Percentiles rank a stretch among this genome's conserved stretches.
Conservation (phyloP, 352 stramenopile species). For the Pythium rhizo-oryzae region DNA sequence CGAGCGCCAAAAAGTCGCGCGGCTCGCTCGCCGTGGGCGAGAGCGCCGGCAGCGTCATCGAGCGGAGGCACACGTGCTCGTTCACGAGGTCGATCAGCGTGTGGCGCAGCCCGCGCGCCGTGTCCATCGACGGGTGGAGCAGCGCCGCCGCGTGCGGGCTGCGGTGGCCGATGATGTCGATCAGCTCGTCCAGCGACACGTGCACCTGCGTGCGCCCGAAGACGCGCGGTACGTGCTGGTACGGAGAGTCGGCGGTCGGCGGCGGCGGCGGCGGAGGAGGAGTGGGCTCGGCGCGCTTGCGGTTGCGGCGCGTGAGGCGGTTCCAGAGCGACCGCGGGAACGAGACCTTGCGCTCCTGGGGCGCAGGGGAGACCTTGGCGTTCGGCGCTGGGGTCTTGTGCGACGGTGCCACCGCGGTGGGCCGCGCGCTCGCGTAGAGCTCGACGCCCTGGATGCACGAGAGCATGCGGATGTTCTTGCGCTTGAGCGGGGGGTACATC, state of each 20-base stretch:
- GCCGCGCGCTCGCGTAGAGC: slow-evolving; percentile 11
- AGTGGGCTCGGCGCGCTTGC: background rate
- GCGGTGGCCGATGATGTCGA: slow-evolving; percentile 25
- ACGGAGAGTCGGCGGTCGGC: background rate
- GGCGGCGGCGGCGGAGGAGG: background rate
- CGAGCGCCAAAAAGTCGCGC: slow-evolving; percentile 20
- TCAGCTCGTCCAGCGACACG: slow-evolving; percentile 21
- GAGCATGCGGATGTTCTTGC: slow-evolving; percentile 12
- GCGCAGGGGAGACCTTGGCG: too few species aligned
- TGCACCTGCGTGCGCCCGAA: slow-evolving; percentile 16
- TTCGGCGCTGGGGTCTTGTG: background rate
- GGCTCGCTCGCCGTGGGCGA: background rate
- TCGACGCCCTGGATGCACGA: slow-evolving; percentile 1
- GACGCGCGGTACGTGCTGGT: slow-evolving; percentile 12
- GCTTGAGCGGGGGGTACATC: slow-evolving; percentile 11
- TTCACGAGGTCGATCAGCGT: slow-evolving; percentile 24
- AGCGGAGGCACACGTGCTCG: slow-evolving; percentile 18
- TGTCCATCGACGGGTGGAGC: slow-evolving; percentile 17
- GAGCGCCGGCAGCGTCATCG: slow-evolving; percentile 10
- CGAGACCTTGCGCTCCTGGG: background rate
- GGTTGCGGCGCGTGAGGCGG: slow-evolving; percentile 3
- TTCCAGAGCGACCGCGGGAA: slow-evolving; percentile 21
- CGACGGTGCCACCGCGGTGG: background rate
- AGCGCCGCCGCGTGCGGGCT: slow-evolving; percentile 12
- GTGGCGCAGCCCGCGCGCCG: slow-evolving; percentile 1